Evolutionary conservation across 2,329 filamentous ascomycete species (phyloP), one percentile per base, ranked within the genome.

Genomic region (Aspergillus clavatus): DNA sequence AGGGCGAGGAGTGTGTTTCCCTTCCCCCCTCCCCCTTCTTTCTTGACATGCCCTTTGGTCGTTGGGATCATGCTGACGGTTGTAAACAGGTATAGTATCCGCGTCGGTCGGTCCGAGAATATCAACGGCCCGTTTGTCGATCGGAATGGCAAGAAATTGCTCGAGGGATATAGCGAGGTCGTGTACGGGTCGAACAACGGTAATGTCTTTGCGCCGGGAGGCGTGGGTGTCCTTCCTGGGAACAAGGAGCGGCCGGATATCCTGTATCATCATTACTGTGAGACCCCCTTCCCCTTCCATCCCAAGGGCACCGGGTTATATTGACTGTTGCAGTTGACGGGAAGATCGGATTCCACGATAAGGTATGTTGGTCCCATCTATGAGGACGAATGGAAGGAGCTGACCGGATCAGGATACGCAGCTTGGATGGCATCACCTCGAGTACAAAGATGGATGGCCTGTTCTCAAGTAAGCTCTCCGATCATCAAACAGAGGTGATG

Each of bases 111-210:
- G 31, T 62, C 63, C 14, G 42, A 47, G 40, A 52, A 47, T 27
- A 48, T 60, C 4, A 42, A 47, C 1, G 63, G 64, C 2, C 63
- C 63, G 3, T 67, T 61, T 40, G 28, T 58, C 5, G 63, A 67
- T 47, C 57, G 53, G 18, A 29, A 54, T 5, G 59, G 55, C 10
- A 42, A 38, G 11, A 33, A 45, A 3, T 46, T 66, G 39, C 29
- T 56, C 7, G 48, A 63, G 3, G 61, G 58, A 0, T 60, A 63
- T 21, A 63, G 63, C 0, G 55, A 53, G n/a, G 41, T 54, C 7
- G 48, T 66, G 14, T 67, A 66, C 44, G 60, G 42, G 3, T 65
- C 63, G 1, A 67, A 66, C 43, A 57, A 65, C 40, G 59, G 57
- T n/a, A 35, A 50, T 7, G 58, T 64, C 3, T 67, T 63, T 52